A percentile compares a stretch with the other conserved stretches of the same genome.
phyloP scores from a whole-genome alignment of 768 basidiomycete genomes.

The Tylopilus vinaceipallidus region DNA sequence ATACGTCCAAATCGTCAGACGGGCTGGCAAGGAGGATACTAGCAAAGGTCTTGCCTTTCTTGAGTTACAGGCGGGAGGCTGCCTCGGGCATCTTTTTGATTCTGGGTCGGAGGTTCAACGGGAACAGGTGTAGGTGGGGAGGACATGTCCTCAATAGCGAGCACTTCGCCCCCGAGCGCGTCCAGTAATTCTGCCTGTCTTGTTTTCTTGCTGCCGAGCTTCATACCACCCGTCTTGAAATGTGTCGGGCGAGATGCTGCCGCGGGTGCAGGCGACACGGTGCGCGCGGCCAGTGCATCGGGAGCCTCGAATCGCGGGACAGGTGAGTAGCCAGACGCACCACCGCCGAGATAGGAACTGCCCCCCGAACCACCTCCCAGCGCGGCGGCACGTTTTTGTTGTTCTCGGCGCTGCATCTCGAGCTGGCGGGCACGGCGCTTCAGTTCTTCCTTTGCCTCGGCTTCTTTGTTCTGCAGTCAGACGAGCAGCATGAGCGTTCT shows the following conservation, averaged over 20 bases:
- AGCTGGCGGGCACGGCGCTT: constrained; percentile 97
- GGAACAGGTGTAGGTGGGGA: constrained; percentile 49
- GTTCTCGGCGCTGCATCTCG: constrained; percentile 95
- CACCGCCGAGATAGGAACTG: constrained; percentile 63
- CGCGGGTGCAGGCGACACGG: constrained; percentile 42
- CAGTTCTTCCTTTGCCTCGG: constrained; percentile 98
- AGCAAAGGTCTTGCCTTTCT: constrained; percentile 55
- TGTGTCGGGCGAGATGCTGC: constrained; percentile 62
- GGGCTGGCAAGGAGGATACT: background rate
- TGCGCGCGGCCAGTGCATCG: constrained; percentile 44
- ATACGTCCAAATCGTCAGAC: background rate
- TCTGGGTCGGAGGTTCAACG: constrained; percentile 43
- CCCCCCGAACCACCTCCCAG: constrained; percentile 43
- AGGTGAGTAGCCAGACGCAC: constrained; percentile 66
- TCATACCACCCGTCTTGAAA: constrained; percentile 96
- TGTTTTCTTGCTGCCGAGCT: constrained; percentile 89
- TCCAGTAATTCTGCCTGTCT: constrained; percentile 87
- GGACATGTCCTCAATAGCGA: constrained; percentile 52
- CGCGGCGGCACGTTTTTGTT: constrained; percentile 70
- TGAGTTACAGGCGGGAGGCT: constrained; percentile 73
- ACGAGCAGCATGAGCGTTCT: background rate
- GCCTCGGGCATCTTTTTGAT: constrained; percentile 50
- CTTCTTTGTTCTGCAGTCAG: constrained; percentile 84
- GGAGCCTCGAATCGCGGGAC: constrained; percentile 72
- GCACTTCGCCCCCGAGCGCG: constrained; percentile 77